Evolutionary conservation across 2,329 filamentous ascomycete species (phyloP).

Genomic region (Talaromyces funiculosus): DNA sequence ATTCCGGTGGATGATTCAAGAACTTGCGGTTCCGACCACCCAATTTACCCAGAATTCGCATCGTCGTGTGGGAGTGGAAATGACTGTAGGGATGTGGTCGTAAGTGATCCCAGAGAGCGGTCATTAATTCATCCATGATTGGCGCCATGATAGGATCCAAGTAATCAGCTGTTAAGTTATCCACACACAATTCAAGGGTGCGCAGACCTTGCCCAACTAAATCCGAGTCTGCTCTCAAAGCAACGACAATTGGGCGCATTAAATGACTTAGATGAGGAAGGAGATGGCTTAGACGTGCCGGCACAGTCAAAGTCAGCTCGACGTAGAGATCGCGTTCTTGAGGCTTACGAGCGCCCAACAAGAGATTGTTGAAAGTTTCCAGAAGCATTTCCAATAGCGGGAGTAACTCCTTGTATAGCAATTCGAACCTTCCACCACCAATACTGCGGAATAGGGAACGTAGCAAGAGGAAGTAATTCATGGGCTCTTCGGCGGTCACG

Average conservation of each 20-base stretch:
- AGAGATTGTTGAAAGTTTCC: conserved; percentile 90
- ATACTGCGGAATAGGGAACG: conserved; percentile 94
- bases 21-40: conserved; percentile 94
- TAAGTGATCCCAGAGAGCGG: conserved; percentile 90
- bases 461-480: conserved; percentile 95
- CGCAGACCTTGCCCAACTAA: conserved; percentile 89
- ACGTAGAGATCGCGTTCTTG: conserved; percentile 93
- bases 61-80: conserved; percentile 95
- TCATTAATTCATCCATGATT: conserved; percentile 98
- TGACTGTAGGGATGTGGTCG: conserved; percentile 92
- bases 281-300: conserved; percentile 86
- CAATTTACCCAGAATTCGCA: conserved; percentile 93
- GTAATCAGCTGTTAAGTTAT: conserved; percentile 96
- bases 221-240: conserved; percentile 82
- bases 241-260: conserved; percentile 96
- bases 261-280: conserved; percentile 92
- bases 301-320: conserved; percentile 92
- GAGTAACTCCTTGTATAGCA: conserved; percentile 95
- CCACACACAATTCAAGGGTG: conserved; percentile 92
- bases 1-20: conserved; percentile 79
- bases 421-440: conserved; percentile 92
- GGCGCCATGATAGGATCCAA: conserved; percentile 98
- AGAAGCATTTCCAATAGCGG: conserved; percentile 95
- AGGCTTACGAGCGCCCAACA: conserved; percentile 84
- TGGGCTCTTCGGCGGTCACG: conserved; percentile 90